A percentile compares a stretch with the other conserved stretches of the same genome.
These are phyloP conservation scores for Boletus barrowsii DNA, from an alignment of 768 basidiomycete species.

Conservation along the genomic window DNA sequence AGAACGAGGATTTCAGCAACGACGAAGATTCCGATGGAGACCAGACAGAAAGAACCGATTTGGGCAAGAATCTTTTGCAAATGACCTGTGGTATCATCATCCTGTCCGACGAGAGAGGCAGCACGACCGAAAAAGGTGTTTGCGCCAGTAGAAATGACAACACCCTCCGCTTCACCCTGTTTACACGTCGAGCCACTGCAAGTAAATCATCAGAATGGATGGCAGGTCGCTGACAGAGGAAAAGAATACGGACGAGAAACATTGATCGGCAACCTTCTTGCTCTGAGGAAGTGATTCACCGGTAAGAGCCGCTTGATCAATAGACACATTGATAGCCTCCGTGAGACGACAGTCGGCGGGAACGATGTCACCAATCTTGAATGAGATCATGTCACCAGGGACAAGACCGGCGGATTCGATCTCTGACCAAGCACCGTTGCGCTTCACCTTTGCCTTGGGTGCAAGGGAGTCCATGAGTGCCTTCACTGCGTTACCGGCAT, in stretches of 20 bases:
- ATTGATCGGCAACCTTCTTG: slow-evolving; percentile 94
- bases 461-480: slow-evolving; percentile 99
- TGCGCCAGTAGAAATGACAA: slow-evolving; percentile 96
- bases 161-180: slow-evolving; percentile 98
- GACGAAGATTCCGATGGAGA: slow-evolving; percentile 95
- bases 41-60: slow-evolving; percentile 96
- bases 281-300: slow-evolving; percentile 92
- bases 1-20: slow-evolving; percentile 91
- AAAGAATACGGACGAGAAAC: slow-evolving; percentile 82
- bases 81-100: slow-evolving; percentile 97
- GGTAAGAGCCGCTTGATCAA: slow-evolving; percentile 97
- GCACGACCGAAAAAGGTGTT: slow-evolving; percentile 99
- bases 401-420: slow-evolving; percentile 89
- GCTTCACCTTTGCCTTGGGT: slow-evolving; percentile 94
- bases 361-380: slow-evolving; percentile 99
- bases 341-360: slow-evolving; percentile 97
- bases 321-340: slow-evolving; percentile 95
- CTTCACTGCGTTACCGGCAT: slow-evolving; percentile 98
- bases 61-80: slow-evolving; percentile 98
- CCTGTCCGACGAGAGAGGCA: slow-evolving; percentile 94
- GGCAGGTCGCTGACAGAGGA: neutral
- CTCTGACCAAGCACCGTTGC: slow-evolving; percentile 80
- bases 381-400: slow-evolving; percentile 93
- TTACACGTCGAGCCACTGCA: slow-evolving; percentile 93
- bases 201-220: neutral